Conservation (phyloP, 345 rosid species). For the Citrus cavaleriei region DNA sequence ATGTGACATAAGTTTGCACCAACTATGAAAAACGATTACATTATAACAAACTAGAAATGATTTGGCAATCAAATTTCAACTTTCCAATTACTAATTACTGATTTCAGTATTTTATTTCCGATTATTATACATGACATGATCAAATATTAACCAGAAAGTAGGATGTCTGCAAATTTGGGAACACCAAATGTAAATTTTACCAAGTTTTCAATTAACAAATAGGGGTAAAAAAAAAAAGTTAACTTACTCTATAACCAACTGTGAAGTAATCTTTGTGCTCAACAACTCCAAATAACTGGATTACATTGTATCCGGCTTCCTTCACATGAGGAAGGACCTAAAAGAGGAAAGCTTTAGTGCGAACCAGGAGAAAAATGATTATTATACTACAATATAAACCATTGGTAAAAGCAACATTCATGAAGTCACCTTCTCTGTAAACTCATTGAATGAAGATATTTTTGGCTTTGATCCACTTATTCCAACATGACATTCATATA, state of each 20-base stretch:
- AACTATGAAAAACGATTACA: neutral
- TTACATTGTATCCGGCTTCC: slow-evolving; percentile 86
- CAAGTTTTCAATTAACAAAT: neutral
- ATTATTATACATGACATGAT: neutral
- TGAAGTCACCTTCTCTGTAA: slow-evolving; percentile 61
- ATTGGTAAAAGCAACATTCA: slow-evolving; percentile 10
- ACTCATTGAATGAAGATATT: slow-evolving; percentile 73
- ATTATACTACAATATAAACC: neutral
- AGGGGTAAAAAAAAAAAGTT: neutral
- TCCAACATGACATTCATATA: slow-evolving; percentile 95
- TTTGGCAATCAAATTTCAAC: neutral
- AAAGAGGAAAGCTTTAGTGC: neutral
- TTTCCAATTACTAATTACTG: neutral
- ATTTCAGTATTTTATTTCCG: neutral
- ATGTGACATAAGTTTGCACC: neutral
- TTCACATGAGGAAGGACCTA: slow-evolving; percentile 95
- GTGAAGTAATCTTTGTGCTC: slow-evolving; percentile 97
- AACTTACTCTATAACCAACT: slow-evolving; percentile 87
- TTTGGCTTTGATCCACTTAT: slow-evolving; percentile 87
- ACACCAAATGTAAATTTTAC: neutral
- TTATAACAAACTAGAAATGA: neutral
- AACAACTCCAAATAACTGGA: slow-evolving; percentile 83
- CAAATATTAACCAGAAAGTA: neutral
- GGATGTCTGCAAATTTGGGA: neutral
- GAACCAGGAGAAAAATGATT: slow-evolving; percentile 2